Percentiles rank a stretch among this genome's conserved stretches.
phyloP scores from a whole-genome alignment of 805 yeast genomes.

The Ogataea ramenticola region DNA sequence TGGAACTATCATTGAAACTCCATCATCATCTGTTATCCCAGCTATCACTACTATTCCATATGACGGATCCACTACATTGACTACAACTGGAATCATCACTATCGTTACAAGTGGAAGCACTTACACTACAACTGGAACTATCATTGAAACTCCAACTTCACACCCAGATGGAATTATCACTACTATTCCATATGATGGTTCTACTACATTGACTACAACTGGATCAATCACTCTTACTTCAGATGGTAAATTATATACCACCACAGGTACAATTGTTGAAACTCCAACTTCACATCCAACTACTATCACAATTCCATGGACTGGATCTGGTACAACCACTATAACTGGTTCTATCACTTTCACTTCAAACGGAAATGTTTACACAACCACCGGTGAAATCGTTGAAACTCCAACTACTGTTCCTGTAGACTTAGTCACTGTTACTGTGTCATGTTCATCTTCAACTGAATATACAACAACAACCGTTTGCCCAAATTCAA shows the following conservation, averaged over 20 bases:
- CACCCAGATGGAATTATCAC: not conserved
- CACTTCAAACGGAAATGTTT: not conserved
- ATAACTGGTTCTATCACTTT: not conserved
- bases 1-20: too few species aligned
- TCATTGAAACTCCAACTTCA: too few species aligned
- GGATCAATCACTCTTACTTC: not conserved
- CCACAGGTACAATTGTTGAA: not conserved
- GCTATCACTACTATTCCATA: not conserved
- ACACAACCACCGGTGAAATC: not conserved
- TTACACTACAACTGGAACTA: too few species aligned
- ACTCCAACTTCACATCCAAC: not conserved
- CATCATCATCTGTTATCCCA: too few species aligned
- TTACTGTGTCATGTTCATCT: not conserved
- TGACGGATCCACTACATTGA: too few species aligned
- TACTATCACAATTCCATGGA: not conserved
- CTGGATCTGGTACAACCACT: not conserved
- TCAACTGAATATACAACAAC: not conserved
- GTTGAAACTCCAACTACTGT: not conserved
- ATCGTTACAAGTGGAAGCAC: too few species aligned
- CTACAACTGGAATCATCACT: too few species aligned
- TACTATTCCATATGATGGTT: not conserved
- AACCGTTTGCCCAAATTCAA: not conserved
- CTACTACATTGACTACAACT: not conserved
- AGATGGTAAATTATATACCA: not conserved
- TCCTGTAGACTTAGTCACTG: not conserved